Evolutionary conservation across 441 rosid species (phyloP).

Genomic region (Erodium trifolium): DNA sequence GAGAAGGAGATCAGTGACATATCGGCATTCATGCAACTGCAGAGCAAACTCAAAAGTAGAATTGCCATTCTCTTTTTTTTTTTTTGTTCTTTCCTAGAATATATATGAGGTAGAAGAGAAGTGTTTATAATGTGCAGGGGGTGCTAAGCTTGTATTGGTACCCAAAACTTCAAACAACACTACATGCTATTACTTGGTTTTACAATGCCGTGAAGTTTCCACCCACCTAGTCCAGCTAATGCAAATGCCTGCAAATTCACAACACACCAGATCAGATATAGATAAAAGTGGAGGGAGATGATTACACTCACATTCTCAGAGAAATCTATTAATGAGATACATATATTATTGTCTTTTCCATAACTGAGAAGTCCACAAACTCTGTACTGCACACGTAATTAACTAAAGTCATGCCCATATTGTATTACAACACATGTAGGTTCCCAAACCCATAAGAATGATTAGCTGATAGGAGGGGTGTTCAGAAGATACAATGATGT

Average conservation of each 20-base stretch:
- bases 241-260: conserved; percentile 56
- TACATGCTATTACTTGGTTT: conserved; percentile 44
- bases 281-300: too few relatives aligned
- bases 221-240: conserved; percentile 75
- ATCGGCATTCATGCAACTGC: too few relatives aligned
- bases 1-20: too few relatives aligned
- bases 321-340: not conserved
- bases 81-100: not conserved
- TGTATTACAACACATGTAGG: too few relatives aligned
- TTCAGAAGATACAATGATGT: too few relatives aligned
- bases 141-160: not conserved
- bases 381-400: too few relatives aligned
- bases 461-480: too few relatives aligned
- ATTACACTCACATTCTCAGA: not conserved
- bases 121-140: not conserved
- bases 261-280: conserved; percentile 17
- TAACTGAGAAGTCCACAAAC: not conserved
- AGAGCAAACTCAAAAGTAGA: too few relatives aligned
- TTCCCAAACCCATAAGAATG: too few relatives aligned
- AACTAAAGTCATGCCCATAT: too few relatives aligned
- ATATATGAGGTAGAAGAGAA: not conserved
- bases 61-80: too few relatives aligned
- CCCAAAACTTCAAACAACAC: conserved; percentile 9
- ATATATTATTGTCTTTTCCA: not conserved
- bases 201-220: conserved; percentile 82